Conservation (phyloP, 2,329 filamentous ascomycete species). For the Colletotrichum godetiae region DNA sequence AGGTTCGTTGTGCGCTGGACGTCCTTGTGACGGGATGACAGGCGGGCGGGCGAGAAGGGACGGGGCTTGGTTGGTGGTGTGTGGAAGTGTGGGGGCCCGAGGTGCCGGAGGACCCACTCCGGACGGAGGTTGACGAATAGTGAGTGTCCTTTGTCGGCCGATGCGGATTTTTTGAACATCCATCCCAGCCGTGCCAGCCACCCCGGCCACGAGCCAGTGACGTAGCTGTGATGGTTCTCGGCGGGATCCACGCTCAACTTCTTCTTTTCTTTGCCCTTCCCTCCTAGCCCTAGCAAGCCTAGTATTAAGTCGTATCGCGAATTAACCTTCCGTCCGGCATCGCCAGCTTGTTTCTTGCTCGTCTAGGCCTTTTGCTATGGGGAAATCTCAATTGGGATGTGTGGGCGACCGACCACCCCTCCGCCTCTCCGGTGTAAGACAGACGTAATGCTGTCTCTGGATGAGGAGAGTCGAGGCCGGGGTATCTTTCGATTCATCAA, state of each 20-base stretch:
- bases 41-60: not conserved
- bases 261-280: not conserved
- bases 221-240: slow-evolving; percentile 27
- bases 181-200: not conserved
- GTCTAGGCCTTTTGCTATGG: not conserved
- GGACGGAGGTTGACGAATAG: slow-evolving; percentile 17
- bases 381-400: not conserved
- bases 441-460: not conserved
- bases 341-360: not conserved
- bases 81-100: not conserved
- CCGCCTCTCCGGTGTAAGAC: not conserved
- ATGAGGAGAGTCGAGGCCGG: not conserved
- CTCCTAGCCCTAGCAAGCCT: not conserved
- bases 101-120: slow-evolving; percentile 6
- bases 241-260: not conserved
- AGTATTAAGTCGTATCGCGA: slow-evolving; percentile 9
- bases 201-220: slow-evolving; percentile 19
- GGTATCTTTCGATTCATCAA: not conserved
- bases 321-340: slow-evolving; percentile 1
- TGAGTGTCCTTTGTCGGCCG: not conserved
- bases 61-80: not conserved
- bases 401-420: not conserved
- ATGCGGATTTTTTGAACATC: not conserved
- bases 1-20: not conserved
- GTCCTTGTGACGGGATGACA: not conserved